A percentile compares a stretch with the other conserved stretches of the same genome.
Conservation (phyloP, 1,284 basidiomycete species). For the Boletellus deceptivus region DNA sequence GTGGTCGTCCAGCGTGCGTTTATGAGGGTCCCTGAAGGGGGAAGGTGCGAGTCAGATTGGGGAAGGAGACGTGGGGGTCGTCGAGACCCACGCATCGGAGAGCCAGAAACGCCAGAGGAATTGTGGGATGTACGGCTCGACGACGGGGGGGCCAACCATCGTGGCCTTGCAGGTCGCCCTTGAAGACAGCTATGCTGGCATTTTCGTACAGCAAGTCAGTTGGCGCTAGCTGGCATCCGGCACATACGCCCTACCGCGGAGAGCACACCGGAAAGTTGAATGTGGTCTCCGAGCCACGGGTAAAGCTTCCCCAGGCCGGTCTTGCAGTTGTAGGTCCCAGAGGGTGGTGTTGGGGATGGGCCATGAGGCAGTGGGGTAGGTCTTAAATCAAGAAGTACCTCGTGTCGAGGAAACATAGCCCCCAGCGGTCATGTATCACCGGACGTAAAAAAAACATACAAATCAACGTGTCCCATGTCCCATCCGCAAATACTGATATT, state of each 20-base stretch:
- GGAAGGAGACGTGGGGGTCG: too few species aligned
- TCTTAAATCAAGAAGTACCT: constrained; percentile 8
- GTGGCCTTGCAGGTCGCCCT: neutral
- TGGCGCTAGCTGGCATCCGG: neutral
- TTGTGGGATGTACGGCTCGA: constrained; percentile 38
- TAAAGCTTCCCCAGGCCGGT: neutral
- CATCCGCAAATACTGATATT: constrained; percentile 4
- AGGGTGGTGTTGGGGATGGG: constrained; percentile 2
- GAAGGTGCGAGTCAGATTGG: neutral
- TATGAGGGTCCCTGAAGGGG: constrained; percentile 26
- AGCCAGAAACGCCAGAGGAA: constrained; percentile 46
- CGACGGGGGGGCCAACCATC: neutral
- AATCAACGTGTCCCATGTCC: constrained; percentile 1
- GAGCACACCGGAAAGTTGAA: too few species aligned
- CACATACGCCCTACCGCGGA: too few species aligned
- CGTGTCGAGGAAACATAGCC: constrained; percentile 20
- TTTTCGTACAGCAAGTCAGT: constrained; percentile 3
- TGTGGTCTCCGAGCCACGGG: too few species aligned
- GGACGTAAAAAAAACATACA: neutral
- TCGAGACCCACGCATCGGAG: constrained; percentile 31
- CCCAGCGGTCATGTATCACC: constrained; percentile 11
- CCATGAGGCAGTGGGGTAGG: constrained; percentile 3
- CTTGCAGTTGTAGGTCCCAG: constrained; percentile 9
- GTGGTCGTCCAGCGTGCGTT: constrained; percentile 33
- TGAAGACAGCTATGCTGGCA: too few species aligned